phyloP scores from a whole-genome alignment of 257 asterid species.

The Nicotiana obtusifolia region DNA sequence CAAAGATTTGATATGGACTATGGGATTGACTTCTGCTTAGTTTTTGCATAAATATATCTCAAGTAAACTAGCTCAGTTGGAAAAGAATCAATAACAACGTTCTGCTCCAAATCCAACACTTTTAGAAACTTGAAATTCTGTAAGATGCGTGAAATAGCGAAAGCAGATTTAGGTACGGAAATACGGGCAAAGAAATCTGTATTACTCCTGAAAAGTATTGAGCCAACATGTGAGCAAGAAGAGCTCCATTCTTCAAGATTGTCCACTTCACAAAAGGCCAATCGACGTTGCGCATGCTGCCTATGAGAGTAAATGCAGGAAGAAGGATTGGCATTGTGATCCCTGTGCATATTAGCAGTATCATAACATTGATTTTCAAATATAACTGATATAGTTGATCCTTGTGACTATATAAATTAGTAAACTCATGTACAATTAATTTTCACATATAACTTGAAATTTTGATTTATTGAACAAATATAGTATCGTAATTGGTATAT shows the following conservation, averaged over 20 bases:
- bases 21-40: neutral
- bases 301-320: too few relatives aligned
- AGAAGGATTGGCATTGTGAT: neutral
- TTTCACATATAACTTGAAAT: neutral
- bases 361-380: too few relatives aligned
- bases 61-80: neutral
- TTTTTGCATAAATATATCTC: slow-evolving; percentile 8
- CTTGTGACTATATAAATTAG: neutral
- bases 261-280: neutral
- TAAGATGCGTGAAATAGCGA: too few relatives aligned
- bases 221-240: neutral
- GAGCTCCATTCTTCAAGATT: neutral
- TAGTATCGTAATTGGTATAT: neutral
- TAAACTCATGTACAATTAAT: neutral
- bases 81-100: neutral
- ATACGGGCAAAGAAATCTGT: too few relatives aligned
- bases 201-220: neutral
- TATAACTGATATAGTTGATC: neutral
- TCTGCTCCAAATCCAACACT: neutral
- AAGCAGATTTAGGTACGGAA: neutral
- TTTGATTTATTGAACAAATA: neutral
- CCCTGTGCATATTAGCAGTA: neutral
- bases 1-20: neutral
- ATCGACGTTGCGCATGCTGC: neutral
- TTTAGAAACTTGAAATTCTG: too few relatives aligned